Conservation (phyloP, 371 early-diverging fungal species). For the Syncephalastrum monosporum region DNA sequence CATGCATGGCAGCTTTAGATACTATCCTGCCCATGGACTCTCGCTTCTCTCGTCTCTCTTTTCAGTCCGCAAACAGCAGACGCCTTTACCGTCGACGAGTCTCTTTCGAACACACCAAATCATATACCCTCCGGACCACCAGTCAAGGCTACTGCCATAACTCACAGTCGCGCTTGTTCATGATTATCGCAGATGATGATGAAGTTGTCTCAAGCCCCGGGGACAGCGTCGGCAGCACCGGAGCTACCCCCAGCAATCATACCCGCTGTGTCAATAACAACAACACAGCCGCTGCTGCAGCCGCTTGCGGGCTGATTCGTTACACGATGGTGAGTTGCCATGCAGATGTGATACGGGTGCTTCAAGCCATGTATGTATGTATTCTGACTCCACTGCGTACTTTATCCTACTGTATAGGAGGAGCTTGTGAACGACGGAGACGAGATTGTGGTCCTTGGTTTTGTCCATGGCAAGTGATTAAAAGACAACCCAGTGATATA, state of each 20-base stretch:
- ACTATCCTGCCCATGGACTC: slow-evolving; percentile 7
- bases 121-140: slow-evolving; percentile 15
- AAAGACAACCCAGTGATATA: too few species aligned
- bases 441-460: slow-evolving; percentile 10
- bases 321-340: slow-evolving; percentile 9
- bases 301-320: slow-evolving; percentile 3
- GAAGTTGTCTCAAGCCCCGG: too few species aligned
- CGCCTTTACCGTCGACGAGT: slow-evolving; percentile 13
- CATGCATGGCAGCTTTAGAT: background rate
- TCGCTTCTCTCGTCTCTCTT: slow-evolving; percentile 11
- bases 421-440: slow-evolving; percentile 13
- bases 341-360: background rate
- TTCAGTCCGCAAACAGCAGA: slow-evolving; percentile 5
- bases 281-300: background rate
- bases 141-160: slow-evolving; percentile 16
- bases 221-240: background rate
- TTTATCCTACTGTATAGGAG: background rate
- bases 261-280: background rate
- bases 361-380: background rate
- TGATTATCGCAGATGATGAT: slow-evolving; percentile 14
- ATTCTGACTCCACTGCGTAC: background rate
- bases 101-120: slow-evolving; percentile 17
- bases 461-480: background rate
- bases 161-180: slow-evolving; percentile 10
- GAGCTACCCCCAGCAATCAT: background rate